Evolutionary conservation across 1,139 yeast species (phyloP).

Genomic region (Chernovozyma aurita): DNA sequence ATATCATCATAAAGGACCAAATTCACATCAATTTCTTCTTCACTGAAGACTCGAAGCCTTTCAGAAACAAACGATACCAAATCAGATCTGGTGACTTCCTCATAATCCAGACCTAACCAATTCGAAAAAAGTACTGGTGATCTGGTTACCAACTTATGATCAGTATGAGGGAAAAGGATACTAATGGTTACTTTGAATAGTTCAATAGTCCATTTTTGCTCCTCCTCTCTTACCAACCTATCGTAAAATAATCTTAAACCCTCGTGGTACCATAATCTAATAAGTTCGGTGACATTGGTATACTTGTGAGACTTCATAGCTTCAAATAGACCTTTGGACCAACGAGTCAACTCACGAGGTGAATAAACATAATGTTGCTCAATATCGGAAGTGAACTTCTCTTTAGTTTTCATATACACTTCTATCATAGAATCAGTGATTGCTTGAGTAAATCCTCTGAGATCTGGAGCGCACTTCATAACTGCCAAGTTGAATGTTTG

Average conservation of each 20-base stretch:
- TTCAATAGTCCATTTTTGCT: conserved; percentile 48
- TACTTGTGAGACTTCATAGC: conserved; percentile 42
- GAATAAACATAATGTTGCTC: conserved; percentile 71
- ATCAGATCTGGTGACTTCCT: conserved; percentile 48
- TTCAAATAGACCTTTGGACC: conserved; percentile 74
- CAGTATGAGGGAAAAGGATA: conserved; percentile 45
- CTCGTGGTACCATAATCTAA: conserved; percentile 80
- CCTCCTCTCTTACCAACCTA: conserved; percentile 49
- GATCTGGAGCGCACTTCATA: conserved; percentile 58
- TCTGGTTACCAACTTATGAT: conserved; percentile 28
- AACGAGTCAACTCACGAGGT: conserved; percentile 88
- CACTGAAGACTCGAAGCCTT: conserved; percentile 67
- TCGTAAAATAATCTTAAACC: conserved; percentile 75
- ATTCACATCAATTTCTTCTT: conserved; percentile 64
- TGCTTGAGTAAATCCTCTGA: conserved; percentile 49
- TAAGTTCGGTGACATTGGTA: conserved; percentile 33
- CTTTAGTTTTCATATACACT: conserved; percentile 48
- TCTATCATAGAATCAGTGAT: conserved; percentile 66
- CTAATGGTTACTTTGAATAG: conserved; percentile 36
- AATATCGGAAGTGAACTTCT: conserved; percentile 27
- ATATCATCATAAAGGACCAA: conserved; percentile 67
- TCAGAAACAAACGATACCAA: conserved; percentile 56
- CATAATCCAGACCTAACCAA: conserved; percentile 68
- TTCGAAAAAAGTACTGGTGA: conserved; percentile 63
- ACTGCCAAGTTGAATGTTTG: conserved; percentile 52